Conservation (phyloP, 1,284 basidiomycete species). For the Macrocybe sp. region DNA sequence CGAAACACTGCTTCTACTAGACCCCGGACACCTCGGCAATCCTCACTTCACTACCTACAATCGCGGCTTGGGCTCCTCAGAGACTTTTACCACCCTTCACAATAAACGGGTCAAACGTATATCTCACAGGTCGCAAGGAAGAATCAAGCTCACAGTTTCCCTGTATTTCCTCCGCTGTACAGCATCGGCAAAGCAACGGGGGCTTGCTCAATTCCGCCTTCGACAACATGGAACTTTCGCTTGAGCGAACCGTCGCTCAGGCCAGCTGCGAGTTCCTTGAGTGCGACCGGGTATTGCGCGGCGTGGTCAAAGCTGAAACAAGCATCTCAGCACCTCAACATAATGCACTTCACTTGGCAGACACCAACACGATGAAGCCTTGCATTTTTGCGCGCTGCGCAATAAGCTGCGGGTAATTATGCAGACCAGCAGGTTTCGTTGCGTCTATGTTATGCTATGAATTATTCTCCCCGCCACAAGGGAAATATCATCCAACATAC, state of each 20-base stretch:
- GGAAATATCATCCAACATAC: conserved; percentile 30
- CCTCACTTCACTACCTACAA: conserved; percentile 15
- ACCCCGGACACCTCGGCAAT: no score
- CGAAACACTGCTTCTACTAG: neutral
- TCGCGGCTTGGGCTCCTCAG: conserved; percentile 30
- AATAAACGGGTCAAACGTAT: neutral
- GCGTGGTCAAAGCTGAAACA: conserved; percentile 62
- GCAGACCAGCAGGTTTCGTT: conserved; percentile 51
- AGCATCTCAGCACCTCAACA: conserved; percentile 3
- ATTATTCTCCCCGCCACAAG: neutral
- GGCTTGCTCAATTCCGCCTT: conserved; percentile 68
- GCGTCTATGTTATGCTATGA: conserved; percentile 33
- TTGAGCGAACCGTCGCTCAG: conserved; percentile 72
- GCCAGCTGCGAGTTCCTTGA: conserved; percentile 48
- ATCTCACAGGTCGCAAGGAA: neutral
- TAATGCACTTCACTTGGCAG: neutral
- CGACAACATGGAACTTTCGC: conserved; percentile 74
- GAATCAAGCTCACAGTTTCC: conserved; percentile 64
- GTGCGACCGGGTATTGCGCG: conserved; percentile 47
- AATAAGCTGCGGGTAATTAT: conserved; percentile 65
- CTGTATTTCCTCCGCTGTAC: conserved; percentile 77
- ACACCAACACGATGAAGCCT: conserved; percentile 76
- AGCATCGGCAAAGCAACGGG: conserved; percentile 66
- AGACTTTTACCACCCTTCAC: conserved; percentile 45
- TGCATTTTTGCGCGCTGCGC: conserved; percentile 71